A percentile compares a stretch with the other conserved stretches of the same genome.
Conservation (phyloP, 495 filamentous ascomycete genomes). For the Aspergillus taichungensis region DNA sequence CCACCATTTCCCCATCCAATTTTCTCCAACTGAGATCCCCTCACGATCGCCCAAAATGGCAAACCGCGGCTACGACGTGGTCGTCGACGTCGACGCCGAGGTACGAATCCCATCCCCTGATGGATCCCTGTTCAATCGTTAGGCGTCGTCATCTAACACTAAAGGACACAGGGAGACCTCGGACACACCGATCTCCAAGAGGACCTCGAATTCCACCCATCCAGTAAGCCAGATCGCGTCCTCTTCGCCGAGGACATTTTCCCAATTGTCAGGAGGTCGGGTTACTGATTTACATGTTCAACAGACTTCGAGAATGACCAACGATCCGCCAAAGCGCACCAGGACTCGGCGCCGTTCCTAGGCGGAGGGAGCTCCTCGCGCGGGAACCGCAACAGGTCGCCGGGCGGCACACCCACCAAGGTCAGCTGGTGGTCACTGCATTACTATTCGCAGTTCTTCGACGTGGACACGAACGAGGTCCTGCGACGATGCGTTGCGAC, state of each 20-base stretch:
- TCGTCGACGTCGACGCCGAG: conserved; percentile 93
- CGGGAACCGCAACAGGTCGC: conserved; percentile 30
- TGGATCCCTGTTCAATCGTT: not conserved
- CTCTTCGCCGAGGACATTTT: too few relatives aligned
- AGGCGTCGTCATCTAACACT: conserved; percentile 11
- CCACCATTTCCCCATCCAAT: conserved; percentile 7
- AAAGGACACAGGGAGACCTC: conserved; percentile 67
- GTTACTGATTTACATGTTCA: too few relatives aligned
- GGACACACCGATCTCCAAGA: conserved; percentile 97
- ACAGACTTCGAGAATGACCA: conserved; percentile 48
- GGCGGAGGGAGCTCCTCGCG: conserved; percentile 40
- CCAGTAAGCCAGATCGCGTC: conserved; percentile 42
- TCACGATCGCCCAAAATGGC: conserved; percentile 49
- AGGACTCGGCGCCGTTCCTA: conserved; percentile 51
- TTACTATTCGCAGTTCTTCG: conserved; percentile 97
- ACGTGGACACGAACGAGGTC: conserved; percentile 88
- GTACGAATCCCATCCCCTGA: conserved; percentile 29
- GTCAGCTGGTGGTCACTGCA: conserved; percentile 83
- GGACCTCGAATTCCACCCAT: conserved; percentile 97
- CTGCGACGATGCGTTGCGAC: conserved; percentile 73
- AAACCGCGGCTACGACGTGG: conserved; percentile 86
- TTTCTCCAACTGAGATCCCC: conserved; percentile 6
- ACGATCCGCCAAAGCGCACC: conserved; percentile 48
- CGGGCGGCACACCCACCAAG: conserved; percentile 52
- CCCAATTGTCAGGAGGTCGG: too few relatives aligned